Evolutionary conservation across 139 green algal species (phyloP).

Genomic region (Picochlorum sp.): DNA sequence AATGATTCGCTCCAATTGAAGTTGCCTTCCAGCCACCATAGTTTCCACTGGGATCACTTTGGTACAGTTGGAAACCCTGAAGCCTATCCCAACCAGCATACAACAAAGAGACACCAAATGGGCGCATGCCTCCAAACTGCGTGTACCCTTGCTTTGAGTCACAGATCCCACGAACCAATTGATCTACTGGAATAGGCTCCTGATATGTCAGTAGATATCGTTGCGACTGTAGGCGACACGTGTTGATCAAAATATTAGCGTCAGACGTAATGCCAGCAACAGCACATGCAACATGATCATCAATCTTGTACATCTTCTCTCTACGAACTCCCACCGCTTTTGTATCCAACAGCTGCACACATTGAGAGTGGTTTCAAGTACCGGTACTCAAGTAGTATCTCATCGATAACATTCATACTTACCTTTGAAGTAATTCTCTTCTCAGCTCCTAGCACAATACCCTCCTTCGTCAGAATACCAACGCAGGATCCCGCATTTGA

Average conservation of each 20-base stretch:
- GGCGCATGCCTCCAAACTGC: conserved; percentile 92
- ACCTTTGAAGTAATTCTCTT: conserved; percentile 98
- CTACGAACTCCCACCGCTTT: conserved; percentile 74
- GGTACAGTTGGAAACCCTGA: conserved; percentile 95
- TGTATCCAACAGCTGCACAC: conserved; percentile 79
- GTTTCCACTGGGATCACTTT: conserved; percentile 93
- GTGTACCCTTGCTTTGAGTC: conserved; percentile 98
- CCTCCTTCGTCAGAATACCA: conserved; percentile 82
- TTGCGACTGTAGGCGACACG: conserved; percentile 72
- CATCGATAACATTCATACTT: background rate
- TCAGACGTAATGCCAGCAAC: conserved; percentile 96
- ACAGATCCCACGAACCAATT: conserved; percentile 87
- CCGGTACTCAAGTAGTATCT: background rate
- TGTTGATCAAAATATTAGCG: conserved; percentile 98
- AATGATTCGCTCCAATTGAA: conserved; percentile 86
- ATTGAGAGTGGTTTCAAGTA: too few relatives aligned
- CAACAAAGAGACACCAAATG: conserved; percentile 96
- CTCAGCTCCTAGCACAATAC: conserved; percentile 91
- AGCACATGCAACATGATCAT: conserved; percentile 90
- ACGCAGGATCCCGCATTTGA: conserved; percentile 90
- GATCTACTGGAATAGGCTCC: conserved; percentile 95
- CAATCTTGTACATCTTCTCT: conserved; percentile 99
- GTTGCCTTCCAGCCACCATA: conserved; percentile 96
- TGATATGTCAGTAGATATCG: conserved; percentile 79
- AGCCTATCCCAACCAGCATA: conserved; percentile 96